A percentile compares a stretch with the other conserved stretches of the same genome.
phyloP scores from a whole-genome alignment of 441 rosid genomes.

The Pelargonium citronellum region DNA sequence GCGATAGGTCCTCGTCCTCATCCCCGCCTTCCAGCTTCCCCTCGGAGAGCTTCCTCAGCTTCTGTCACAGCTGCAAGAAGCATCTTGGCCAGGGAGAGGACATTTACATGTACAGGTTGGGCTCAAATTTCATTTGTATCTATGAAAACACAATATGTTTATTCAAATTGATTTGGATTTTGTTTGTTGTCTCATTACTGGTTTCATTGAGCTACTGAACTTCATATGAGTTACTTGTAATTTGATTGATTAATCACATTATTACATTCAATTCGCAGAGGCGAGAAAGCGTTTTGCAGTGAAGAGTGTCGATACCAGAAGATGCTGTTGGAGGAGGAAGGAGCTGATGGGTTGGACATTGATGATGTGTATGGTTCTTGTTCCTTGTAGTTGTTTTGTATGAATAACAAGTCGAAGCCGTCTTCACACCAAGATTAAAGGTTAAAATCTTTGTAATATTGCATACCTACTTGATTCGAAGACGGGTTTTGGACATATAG shows the following conservation, averaged over 20 bases:
- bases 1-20: too few relatives aligned
- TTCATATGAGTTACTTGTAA: too few relatives aligned
- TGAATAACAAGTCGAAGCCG: too few relatives aligned
- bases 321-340: conserved; percentile 49
- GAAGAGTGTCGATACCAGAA: conserved; percentile 65
- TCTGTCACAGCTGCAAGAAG: conserved; percentile 70
- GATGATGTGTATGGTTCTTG: conserved; percentile 26
- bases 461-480: too few relatives aligned
- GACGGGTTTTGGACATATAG: too few relatives aligned
- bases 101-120: conserved; percentile 88
- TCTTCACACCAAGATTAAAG: too few relatives aligned
- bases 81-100: conserved; percentile 69
- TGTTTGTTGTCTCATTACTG: too few relatives aligned
- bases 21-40: conserved; percentile 25
- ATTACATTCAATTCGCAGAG: conserved; percentile 39
- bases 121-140: conserved; percentile 8
- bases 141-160: too few relatives aligned
- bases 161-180: too few relatives aligned
- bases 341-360: conserved; percentile 27
- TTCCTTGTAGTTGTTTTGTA: conserved; percentile 16
- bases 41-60: conserved; percentile 59
- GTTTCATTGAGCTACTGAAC: too few relatives aligned
- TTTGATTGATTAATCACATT: too few relatives aligned
- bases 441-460: too few relatives aligned
- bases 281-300: conserved; percentile 93